phyloP scores from a whole-genome alignment of 805 yeast species.

The Ogataea wickerhamii region DNA sequence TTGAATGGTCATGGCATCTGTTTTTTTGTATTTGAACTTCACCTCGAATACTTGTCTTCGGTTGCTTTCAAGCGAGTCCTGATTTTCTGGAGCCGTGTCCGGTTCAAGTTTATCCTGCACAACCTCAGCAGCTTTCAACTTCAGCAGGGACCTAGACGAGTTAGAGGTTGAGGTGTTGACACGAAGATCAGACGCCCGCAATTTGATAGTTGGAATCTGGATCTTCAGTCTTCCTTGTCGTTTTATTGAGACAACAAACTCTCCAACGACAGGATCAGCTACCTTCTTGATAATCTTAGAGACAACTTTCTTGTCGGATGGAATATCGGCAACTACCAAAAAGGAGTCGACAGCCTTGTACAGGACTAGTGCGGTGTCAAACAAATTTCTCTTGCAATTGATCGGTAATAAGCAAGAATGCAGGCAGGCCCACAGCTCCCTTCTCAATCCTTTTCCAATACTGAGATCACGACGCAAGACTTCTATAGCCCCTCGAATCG shows the following conservation, averaged over 20 bases:
- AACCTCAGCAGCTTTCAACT: slow-evolving; percentile 14
- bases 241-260: slow-evolving; percentile 46
- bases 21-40: slow-evolving; percentile 14
- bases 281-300: slow-evolving; percentile 42
- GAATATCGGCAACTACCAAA: slow-evolving; percentile 60
- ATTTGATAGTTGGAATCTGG: slow-evolving; percentile 38
- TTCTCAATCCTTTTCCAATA: slow-evolving; percentile 53
- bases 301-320: slow-evolving; percentile 63
- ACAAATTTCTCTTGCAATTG: slow-evolving; percentile 56
- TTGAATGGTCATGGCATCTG: neutral
- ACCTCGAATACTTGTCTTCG: slow-evolving; percentile 13
- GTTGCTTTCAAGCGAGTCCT: neutral
- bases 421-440: slow-evolving; percentile 64
- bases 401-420: slow-evolving; percentile 60
- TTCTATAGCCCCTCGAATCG: slow-evolving; percentile 63
- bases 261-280: slow-evolving; percentile 31
- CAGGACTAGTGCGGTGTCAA: slow-evolving; percentile 62
- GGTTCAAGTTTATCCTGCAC: slow-evolving; percentile 4
- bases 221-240: slow-evolving; percentile 57
- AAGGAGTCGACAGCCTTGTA: slow-evolving; percentile 59
- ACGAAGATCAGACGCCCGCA: slow-evolving; percentile 18
- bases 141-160: slow-evolving; percentile 12
- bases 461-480: slow-evolving; percentile 57
- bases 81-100: neutral
- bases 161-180: slow-evolving; percentile 2